Evolutionary conservation across 768 basidiomycete species (phyloP).

Genomic region (Kwoniella bestiolae): DNA sequence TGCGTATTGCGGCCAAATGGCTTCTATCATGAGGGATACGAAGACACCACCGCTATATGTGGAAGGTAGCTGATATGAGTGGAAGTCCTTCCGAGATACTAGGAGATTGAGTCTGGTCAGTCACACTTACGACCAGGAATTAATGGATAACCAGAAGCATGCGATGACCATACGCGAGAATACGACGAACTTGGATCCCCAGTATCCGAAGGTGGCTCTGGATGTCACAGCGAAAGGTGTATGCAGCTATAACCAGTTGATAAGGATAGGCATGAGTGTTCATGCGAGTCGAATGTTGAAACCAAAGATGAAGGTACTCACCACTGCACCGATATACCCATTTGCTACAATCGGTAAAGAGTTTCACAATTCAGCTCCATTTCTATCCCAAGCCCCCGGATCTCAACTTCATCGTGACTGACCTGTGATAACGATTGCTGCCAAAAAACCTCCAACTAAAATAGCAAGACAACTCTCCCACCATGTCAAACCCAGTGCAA

Average conservation of each 20-base stretch:
- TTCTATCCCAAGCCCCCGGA: too few species aligned
- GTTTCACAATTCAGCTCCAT: neutral
- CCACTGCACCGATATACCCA: constrained; percentile 44
- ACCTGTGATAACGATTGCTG: constrained; percentile 61
- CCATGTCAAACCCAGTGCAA: constrained; percentile 54
- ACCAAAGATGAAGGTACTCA: neutral
- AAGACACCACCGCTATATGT: constrained; percentile 40
- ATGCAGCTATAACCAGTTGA: constrained; percentile 31
- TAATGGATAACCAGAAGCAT: constrained; percentile 34
- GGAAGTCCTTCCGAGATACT: too few species aligned
- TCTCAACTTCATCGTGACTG: constrained; percentile 1
- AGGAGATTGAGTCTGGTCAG: too few species aligned
- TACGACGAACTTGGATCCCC: constrained; percentile 45
- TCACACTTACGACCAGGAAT: constrained; percentile 32
- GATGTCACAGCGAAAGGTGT: constrained; percentile 47
- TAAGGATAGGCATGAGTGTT: neutral
- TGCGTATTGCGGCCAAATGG: constrained; percentile 54
- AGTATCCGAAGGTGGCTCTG: constrained; percentile 45
- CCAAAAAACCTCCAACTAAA: constrained; percentile 82
- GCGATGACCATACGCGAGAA: constrained; percentile 48
- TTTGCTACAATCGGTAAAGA: constrained; percentile 29
- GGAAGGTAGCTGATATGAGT: constrained; percentile 15
- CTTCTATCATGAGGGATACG: constrained; percentile 52
- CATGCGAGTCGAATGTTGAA: too few species aligned
- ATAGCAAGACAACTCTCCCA: constrained; percentile 83